phyloP scores from a whole-genome alignment of 2,329 filamentous ascomycete genomes.

The Neonectria hederae region DNA sequence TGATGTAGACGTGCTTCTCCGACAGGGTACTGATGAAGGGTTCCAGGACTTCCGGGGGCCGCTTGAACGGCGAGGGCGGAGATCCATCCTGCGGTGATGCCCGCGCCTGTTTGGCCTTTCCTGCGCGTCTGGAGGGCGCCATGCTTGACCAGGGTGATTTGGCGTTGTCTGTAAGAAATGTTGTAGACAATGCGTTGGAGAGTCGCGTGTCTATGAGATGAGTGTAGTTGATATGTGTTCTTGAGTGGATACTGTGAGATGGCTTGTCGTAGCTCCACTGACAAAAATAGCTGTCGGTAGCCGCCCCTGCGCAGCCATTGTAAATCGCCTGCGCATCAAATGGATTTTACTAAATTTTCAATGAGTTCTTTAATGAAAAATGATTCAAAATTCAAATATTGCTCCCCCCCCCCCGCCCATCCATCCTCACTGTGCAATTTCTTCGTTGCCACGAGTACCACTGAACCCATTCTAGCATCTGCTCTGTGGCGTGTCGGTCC shows the following conservation, averaged over 20 bases:
- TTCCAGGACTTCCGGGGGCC: slow-evolving; percentile 68
- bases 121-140: slow-evolving; percentile 48
- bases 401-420: too few relatives aligned
- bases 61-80: slow-evolving; percentile 73
- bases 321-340: background rate
- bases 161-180: slow-evolving; percentile 6
- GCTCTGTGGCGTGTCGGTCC: background rate
- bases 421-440: background rate
- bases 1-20: slow-evolving; percentile 79
- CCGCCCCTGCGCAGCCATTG: background rate
- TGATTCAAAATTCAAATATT: too few relatives aligned
- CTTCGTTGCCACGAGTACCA: background rate
- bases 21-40: slow-evolving; percentile 75
- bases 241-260: slow-evolving; percentile 21
- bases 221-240: slow-evolving; percentile 31
- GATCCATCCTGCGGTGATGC: slow-evolving; percentile 42
- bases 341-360: background rate
- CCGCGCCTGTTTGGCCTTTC: slow-evolving; percentile 44
- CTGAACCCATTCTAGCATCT: too few relatives aligned
- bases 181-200: slow-evolving; percentile 12
- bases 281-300: slow-evolving; percentile 21
- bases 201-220: slow-evolving; percentile 19
- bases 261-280: slow-evolving; percentile 17
- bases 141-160: slow-evolving; percentile 29
- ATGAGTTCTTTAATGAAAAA: background rate